A percentile compares a stretch with the other conserved stretches of the same genome.
These are phyloP conservation scores for Leptosphaerulina australis DNA, from an alignment of 2,329 filamentous ascomycete species.

Conservation along the genomic window DNA sequence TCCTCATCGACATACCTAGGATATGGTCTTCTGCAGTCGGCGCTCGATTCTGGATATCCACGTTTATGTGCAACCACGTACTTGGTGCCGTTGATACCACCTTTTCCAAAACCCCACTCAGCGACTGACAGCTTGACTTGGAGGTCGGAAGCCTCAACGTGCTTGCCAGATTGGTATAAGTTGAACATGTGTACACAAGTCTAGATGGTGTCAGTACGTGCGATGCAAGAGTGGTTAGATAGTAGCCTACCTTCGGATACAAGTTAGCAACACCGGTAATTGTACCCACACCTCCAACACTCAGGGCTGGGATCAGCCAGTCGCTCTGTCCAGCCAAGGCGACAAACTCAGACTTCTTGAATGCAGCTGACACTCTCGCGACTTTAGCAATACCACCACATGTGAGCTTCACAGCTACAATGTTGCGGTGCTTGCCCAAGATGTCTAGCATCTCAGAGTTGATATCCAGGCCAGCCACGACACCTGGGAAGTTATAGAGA, in stretches of 20 bases:
- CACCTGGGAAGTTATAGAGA: slow-evolving; percentile 57
- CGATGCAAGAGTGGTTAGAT: not conserved
- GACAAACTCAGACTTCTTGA: slow-evolving; percentile 47
- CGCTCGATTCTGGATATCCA: slow-evolving; percentile 59
- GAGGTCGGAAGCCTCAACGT: slow-evolving; percentile 55
- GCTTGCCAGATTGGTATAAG: slow-evolving; percentile 56
- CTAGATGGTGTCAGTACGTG: slow-evolving; percentile 18
- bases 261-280: slow-evolving; percentile 69
- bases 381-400: slow-evolving; percentile 53
- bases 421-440: slow-evolving; percentile 45
- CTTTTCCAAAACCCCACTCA: slow-evolving; percentile 64
- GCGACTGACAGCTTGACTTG: slow-evolving; percentile 60
- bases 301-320: slow-evolving; percentile 61
- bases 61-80: slow-evolving; percentile 62
- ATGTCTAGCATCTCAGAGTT: slow-evolving; percentile 51
- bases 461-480: slow-evolving; percentile 52
- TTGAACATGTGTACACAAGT: slow-evolving; percentile 56
- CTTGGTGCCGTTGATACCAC: slow-evolving; percentile 66
- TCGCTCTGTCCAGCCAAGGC: slow-evolving; percentile 53
- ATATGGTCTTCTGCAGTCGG: slow-evolving; percentile 62
- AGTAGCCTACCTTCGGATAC: slow-evolving; percentile 55
- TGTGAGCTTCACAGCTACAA: slow-evolving; percentile 49
- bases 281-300: slow-evolving; percentile 64
- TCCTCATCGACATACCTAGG: slow-evolving; percentile 56
- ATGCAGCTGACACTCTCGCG: slow-evolving; percentile 47